Evolutionary conservation across 2,329 filamentous ascomycete genomes (phyloP).

Genomic region (Fusarium robinianum): DNA sequence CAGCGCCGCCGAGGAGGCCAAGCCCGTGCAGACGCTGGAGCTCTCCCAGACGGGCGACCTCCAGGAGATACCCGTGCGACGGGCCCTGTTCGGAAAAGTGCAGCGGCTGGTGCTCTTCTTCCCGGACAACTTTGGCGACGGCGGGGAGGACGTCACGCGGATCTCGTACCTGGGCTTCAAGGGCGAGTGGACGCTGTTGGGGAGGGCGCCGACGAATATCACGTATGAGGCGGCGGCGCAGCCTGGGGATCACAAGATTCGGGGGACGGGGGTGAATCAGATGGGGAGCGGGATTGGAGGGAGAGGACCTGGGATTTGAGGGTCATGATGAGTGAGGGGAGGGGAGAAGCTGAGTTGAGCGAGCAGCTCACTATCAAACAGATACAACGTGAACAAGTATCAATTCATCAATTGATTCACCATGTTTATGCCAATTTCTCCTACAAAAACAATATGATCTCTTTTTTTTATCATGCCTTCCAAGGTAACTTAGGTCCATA

Average conservation of each 20-base stretch:
- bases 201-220: slow-evolving; percentile 72
- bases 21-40: slow-evolving; percentile 75
- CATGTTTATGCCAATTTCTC: not conserved
- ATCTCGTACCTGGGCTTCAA: slow-evolving; percentile 89
- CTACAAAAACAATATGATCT: not conserved
- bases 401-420: not conserved
- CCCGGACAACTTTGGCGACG: slow-evolving; percentile 84
- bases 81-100: slow-evolving; percentile 88
- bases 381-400: no score
- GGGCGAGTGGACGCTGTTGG: slow-evolving; percentile 89
- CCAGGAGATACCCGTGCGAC: slow-evolving; percentile 84
- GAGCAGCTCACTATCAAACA: no score
- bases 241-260: slow-evolving; percentile 79
- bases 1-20: slow-evolving; percentile 67
- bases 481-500: no score
- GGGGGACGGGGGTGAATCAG: slow-evolving; percentile 58
- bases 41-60: slow-evolving; percentile 79
- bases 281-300: slow-evolving; percentile 60
- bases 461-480: not conserved
- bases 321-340: not conserved
- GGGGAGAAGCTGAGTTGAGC: not conserved
- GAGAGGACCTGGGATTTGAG: slow-evolving; percentile 42
- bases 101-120: slow-evolving; percentile 84
- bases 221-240: slow-evolving; percentile 94
- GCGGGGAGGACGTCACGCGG: slow-evolving; percentile 77